Evolutionary conservation across 2,329 filamentous ascomycete species (phyloP).

Genomic region (Exserohilum turcica): DNA sequence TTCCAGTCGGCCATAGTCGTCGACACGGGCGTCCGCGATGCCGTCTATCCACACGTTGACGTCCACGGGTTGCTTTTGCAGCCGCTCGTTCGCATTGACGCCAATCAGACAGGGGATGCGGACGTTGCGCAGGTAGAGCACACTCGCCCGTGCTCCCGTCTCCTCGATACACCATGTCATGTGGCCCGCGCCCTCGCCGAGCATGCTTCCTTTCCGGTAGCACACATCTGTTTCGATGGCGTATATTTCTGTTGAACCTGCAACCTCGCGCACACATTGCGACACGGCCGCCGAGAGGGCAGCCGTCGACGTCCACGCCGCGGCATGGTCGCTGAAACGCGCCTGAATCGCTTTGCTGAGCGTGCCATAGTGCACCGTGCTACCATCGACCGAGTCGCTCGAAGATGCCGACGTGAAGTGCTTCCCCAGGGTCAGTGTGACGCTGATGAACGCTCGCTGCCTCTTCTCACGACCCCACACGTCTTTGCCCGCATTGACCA

Average conservation of each 20-base stretch:
- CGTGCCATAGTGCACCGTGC: slow-evolving; percentile 76
- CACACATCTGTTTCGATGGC: slow-evolving; percentile 60
- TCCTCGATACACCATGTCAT: slow-evolving; percentile 36
- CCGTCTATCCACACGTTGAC: slow-evolving; percentile 67
- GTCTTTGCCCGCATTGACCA: slow-evolving; percentile 63
- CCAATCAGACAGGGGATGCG: slow-evolving; percentile 72
- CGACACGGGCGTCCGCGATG: slow-evolving; percentile 48
- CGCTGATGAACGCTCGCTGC: slow-evolving; percentile 68
- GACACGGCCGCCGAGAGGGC: slow-evolving; percentile 25
- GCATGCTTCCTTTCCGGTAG: slow-evolving; percentile 71
- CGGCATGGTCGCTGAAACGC: slow-evolving; percentile 45
- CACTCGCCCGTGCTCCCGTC: slow-evolving; percentile 24
- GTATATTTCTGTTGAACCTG: slow-evolving; percentile 33
- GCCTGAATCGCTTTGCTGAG: slow-evolving; percentile 69
- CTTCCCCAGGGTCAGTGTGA: slow-evolving; percentile 61
- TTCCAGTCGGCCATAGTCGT: slow-evolving; percentile 64
- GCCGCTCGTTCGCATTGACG: slow-evolving; percentile 72
- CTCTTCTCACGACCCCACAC: slow-evolving; percentile 69
- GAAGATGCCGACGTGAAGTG: slow-evolving; percentile 64
- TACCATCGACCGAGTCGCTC: slow-evolving; percentile 65
- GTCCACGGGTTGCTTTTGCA: slow-evolving; percentile 67
- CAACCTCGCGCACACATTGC: slow-evolving; percentile 26
- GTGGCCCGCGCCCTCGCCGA: slow-evolving; percentile 66
- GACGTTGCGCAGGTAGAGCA: slow-evolving; percentile 62
- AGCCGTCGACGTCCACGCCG: slow-evolving; percentile 32